Evolutionary conservation across 768 basidiomycete genomes (phyloP).

Genomic region (Peribolospora kevripleyi): DNA sequence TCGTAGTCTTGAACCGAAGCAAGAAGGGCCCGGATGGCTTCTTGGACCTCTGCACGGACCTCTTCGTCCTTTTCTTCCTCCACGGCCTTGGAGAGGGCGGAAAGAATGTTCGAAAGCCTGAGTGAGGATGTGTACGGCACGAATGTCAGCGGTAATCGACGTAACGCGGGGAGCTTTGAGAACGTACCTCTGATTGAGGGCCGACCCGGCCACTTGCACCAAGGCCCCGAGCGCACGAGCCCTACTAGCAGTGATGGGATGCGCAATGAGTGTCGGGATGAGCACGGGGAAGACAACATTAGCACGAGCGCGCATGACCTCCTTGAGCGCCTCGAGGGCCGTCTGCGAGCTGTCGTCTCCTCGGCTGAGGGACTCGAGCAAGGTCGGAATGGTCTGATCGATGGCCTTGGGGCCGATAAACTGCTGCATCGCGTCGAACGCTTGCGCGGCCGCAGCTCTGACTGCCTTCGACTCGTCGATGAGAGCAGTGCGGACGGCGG

Average conservation of each 20-base stretch:
- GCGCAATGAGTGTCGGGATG: constrained; percentile 71
- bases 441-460: constrained; percentile 63
- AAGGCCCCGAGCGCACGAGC: constrained; percentile 69
- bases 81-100: constrained; percentile 47
- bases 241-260: constrained; percentile 86
- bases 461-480: constrained; percentile 74
- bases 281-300: constrained; percentile 89
- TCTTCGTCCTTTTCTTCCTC: constrained; percentile 45
- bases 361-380: constrained; percentile 24
- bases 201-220: constrained; percentile 77
- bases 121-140: constrained; percentile 10
- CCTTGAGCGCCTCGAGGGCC: background rate
- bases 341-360: too few species aligned
- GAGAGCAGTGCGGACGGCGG: constrained; percentile 54
- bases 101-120: constrained; percentile 52
- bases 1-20: constrained; percentile 60
- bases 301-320: constrained; percentile 47
- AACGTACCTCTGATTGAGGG: constrained; percentile 35
- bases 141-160: too few species aligned
- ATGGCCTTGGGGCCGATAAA: constrained; percentile 73
- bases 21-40: constrained; percentile 49
- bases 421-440: constrained; percentile 81
- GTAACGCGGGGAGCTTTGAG: background rate
- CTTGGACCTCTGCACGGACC: constrained; percentile 40
- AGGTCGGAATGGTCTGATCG: constrained; percentile 84